Percentiles rank a stretch among this genome's conserved stretches.
phyloP scores from a whole-genome alignment of 352 stramenopile genomes.

The Phytophthora ramorum region DNA sequence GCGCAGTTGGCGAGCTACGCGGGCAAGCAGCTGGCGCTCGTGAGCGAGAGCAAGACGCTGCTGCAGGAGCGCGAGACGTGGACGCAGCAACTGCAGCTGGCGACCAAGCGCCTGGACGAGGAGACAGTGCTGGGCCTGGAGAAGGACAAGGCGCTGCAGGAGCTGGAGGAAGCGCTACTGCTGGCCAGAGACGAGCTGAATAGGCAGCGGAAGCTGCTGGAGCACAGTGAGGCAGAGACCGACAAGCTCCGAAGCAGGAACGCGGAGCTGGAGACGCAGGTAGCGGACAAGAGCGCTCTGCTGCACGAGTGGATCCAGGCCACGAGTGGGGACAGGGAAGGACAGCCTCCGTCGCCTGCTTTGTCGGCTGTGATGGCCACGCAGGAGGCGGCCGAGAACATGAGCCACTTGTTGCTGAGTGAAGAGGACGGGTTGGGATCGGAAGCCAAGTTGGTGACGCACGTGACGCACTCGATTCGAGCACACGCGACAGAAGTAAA shows the following conservation, averaged over 20 bases:
- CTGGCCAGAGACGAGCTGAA: constrained; percentile 63
- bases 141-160: constrained; percentile 75
- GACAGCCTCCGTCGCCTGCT: constrained; percentile 13
- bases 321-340: constrained; percentile 30
- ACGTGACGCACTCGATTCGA: constrained; percentile 64
- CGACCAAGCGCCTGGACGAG: constrained; percentile 66
- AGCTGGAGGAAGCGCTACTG: constrained; percentile 59
- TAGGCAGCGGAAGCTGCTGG: constrained; percentile 61
- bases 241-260: constrained; percentile 49
- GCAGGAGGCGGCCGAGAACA: constrained; percentile 57
- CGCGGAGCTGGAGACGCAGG: constrained; percentile 56
- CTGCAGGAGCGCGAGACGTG: constrained; percentile 69
- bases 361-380: constrained; percentile 31
- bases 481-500: constrained; percentile 88
- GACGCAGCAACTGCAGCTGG: constrained; percentile 59
- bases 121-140: constrained; percentile 67
- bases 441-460: constrained; percentile 41
- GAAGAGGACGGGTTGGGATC: constrained; percentile 10
- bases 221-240: constrained; percentile 55
- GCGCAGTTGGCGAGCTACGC: constrained; percentile 58
- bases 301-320: constrained; percentile 72
- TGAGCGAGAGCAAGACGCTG: constrained; percentile 80
- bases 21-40: constrained; percentile 67
- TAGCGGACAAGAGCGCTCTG: constrained; percentile 65
- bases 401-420: constrained; percentile 51